Evolutionary conservation across 805 yeast species (phyloP).

Genomic region (Metschnikowia baotianmanensis): DNA sequence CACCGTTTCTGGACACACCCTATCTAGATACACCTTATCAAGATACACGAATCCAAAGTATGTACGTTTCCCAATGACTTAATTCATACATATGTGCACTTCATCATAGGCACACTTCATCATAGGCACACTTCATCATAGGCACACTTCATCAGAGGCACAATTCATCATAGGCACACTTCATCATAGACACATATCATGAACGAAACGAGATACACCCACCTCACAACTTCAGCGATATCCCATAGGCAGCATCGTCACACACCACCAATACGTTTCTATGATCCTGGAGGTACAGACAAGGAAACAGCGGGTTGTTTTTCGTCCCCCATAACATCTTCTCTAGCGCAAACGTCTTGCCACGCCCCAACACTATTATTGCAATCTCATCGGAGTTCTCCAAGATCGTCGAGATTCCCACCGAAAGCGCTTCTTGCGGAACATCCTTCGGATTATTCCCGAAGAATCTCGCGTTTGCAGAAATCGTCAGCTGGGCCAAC

Average conservation of each 20-base stretch:
- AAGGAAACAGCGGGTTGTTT: conserved; percentile 44
- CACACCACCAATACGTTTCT: conserved; percentile 43
- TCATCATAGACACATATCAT: not conserved
- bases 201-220: not conserved
- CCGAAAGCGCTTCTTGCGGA: conserved; percentile 50
- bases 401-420: conserved; percentile 56
- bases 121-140: too few species aligned
- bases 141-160: too few species aligned
- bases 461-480: conserved; percentile 55
- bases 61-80: too few species aligned
- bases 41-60: too few species aligned
- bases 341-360: conserved; percentile 46
- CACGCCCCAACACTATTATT: conserved; percentile 49
- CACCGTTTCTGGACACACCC: too few species aligned
- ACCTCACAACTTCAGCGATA: conserved; percentile 31
- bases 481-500: conserved; percentile 48
- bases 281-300: conserved; percentile 50
- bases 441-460: conserved; percentile 45
- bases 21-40: too few species aligned
- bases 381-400: conserved; percentile 53
- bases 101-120: too few species aligned
- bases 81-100: too few species aligned
- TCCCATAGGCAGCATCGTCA: conserved; percentile 48
- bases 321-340: conserved; percentile 41
- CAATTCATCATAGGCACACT: not conserved